These are phyloP conservation scores for Bipolaris zeicola DNA, from an alignment of 2,329 filamentous ascomycete species.

Conservation along the genomic window DNA sequence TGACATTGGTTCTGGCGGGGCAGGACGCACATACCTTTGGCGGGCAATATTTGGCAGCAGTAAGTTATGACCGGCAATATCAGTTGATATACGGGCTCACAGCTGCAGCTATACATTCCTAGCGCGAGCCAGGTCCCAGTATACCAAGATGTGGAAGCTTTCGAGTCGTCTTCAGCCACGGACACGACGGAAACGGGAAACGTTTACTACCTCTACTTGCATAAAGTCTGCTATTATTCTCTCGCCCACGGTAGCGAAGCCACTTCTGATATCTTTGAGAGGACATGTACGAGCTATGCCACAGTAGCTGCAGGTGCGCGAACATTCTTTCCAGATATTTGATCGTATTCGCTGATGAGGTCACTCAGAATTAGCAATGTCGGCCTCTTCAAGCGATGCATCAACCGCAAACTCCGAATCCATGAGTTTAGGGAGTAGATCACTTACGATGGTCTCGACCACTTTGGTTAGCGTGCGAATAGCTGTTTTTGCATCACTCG, in stretches of 20 bases:
- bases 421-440: background rate
- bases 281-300: background rate
- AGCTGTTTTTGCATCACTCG: constrained; percentile 24
- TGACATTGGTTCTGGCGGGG: constrained; percentile 28
- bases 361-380: background rate
- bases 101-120: background rate
- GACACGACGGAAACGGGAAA: background rate
- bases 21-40: constrained; percentile 16
- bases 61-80: constrained; percentile 8
- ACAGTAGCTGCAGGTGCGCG: background rate
- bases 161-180: no score
- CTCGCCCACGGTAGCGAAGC: background rate
- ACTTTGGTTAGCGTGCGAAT: constrained; percentile 10
- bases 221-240: constrained; percentile 1
- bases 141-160: background rate
- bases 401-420: background rate
- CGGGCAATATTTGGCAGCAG: constrained; percentile 25
- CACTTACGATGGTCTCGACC: background rate
- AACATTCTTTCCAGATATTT: background rate
- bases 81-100: background rate
- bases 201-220: constrained; percentile 8
- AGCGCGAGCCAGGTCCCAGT: background rate
- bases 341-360: background rate
- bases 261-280: background rate
- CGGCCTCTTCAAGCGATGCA: background rate